A percentile compares a stretch with the other conserved stretches of the same genome.
phyloP scores from a whole-genome alignment of 495 filamentous ascomycete genomes.

The Penicillium paxilli region DNA sequence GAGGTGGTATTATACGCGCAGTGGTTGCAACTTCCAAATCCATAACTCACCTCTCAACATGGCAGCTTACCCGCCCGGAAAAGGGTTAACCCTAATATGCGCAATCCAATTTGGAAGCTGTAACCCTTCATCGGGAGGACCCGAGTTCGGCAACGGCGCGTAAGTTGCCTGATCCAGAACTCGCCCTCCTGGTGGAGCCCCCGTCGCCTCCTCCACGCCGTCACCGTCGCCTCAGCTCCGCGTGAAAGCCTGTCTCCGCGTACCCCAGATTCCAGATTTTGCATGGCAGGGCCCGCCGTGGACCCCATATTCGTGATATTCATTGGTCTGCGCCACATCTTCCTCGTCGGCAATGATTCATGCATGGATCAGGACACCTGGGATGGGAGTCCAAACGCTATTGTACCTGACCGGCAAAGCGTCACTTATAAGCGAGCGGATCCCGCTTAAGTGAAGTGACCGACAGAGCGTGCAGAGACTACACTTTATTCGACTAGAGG shows the following conservation, averaged over 20 bases:
- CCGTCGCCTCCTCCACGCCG: not conserved
- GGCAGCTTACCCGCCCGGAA: not conserved
- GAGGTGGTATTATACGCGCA: not conserved
- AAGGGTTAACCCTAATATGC: not conserved
- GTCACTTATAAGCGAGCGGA: not conserved
- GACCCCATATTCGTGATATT: not conserved
- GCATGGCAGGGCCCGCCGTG: slow-evolving; percentile 2
- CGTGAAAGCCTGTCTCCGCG: slow-evolving; percentile 2
- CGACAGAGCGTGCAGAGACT: not conserved
- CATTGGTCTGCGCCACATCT: not conserved
- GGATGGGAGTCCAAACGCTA: not conserved
- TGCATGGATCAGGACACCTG: not conserved
- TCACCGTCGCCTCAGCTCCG: not conserved
- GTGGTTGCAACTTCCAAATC: not conserved
- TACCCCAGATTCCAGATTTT: slow-evolving; percentile 4
- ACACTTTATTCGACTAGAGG: not conserved
- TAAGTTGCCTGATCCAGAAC: not conserved
- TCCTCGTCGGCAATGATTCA: not conserved
- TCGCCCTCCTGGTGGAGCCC: not conserved
- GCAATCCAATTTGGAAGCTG: not conserved
- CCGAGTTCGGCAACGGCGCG: not conserved
- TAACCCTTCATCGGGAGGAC: not conserved
- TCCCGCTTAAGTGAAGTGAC: not conserved
- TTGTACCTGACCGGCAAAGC: not conserved
- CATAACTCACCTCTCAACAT: not conserved